Conservation (phyloP, 192 early-diverging fungal genomes). For the Ambispora gerdemannii region DNA sequence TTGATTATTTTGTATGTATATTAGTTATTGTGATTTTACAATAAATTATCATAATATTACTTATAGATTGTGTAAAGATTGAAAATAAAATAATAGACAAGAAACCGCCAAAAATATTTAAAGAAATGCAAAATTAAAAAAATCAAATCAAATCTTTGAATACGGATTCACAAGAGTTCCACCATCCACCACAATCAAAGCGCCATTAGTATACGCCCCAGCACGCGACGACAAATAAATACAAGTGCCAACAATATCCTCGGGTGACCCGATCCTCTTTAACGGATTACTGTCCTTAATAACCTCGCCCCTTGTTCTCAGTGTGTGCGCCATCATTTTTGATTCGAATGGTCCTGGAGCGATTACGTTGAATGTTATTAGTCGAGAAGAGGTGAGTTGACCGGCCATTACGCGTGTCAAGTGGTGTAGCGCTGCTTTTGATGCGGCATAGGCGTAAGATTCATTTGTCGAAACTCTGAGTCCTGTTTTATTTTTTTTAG, state of each 20-base stretch:
- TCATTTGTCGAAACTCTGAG: too few relatives aligned
- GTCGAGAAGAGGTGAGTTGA: conserved; percentile 42
- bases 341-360: conserved; percentile 72
- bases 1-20: too few relatives aligned
- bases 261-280: conserved; percentile 72
- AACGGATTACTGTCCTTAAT: conserved; percentile 61
- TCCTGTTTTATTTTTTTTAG: too few relatives aligned
- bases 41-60: too few relatives aligned
- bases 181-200: conserved; percentile 82
- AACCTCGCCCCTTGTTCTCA: neutral
- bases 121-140: too few relatives aligned
- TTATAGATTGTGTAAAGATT: too few relatives aligned
- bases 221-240: conserved; percentile 75
- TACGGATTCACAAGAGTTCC: conserved; percentile 38
- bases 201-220: conserved; percentile 79
- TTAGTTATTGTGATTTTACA: too few relatives aligned
- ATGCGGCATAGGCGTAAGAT: conserved; percentile 72
- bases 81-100: too few relatives aligned
- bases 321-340: conserved; percentile 7
- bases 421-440: conserved; percentile 79
- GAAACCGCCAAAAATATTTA: too few relatives aligned
- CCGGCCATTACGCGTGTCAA: conserved; percentile 65
- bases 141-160: conserved; percentile 19
- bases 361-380: conserved; percentile 66
- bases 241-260: conserved; percentile 85